These are phyloP conservation scores for Corymbia citriodora DNA, from an alignment of 441 rosid species.

Conservation along the genomic window DNA sequence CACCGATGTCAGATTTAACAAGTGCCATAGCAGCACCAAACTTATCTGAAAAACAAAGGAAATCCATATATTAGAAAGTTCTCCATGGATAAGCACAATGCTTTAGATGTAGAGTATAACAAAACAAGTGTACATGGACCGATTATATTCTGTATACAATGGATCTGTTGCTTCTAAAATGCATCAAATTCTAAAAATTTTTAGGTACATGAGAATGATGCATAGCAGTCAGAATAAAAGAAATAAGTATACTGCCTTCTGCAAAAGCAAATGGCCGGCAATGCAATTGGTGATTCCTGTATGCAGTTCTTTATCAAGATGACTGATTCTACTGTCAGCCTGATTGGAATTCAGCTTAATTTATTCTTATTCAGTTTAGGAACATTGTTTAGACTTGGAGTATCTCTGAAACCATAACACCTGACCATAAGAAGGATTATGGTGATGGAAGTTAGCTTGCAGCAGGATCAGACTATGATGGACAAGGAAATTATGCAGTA, in stretches of 20 bases:
- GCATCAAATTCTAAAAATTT: neutral
- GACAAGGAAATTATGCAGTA: neutral
- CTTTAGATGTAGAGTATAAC: neutral
- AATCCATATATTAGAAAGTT: neutral
- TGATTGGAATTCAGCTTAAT: neutral
- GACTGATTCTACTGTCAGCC: neutral
- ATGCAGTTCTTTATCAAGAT: neutral
- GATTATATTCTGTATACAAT: neutral
- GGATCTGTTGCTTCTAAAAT: neutral
- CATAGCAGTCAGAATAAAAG: neutral
- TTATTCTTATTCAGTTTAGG: neutral
- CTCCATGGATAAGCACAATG: neutral
- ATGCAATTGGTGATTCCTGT: neutral
- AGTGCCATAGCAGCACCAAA: slow-evolving; percentile 90
- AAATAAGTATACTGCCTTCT: neutral
- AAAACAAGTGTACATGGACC: neutral
- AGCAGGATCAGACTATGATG: neutral
- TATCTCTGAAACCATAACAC: neutral
- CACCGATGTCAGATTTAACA: slow-evolving; percentile 84
- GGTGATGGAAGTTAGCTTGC: neutral
- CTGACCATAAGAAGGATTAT: neutral
- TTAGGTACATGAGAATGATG: neutral
- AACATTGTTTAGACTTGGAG: neutral
- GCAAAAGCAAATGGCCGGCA: neutral
- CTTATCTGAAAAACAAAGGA: slow-evolving; percentile 43